phyloP scores from a whole-genome alignment of 345 rosid species.

The Sisymbrium irio region DNA sequence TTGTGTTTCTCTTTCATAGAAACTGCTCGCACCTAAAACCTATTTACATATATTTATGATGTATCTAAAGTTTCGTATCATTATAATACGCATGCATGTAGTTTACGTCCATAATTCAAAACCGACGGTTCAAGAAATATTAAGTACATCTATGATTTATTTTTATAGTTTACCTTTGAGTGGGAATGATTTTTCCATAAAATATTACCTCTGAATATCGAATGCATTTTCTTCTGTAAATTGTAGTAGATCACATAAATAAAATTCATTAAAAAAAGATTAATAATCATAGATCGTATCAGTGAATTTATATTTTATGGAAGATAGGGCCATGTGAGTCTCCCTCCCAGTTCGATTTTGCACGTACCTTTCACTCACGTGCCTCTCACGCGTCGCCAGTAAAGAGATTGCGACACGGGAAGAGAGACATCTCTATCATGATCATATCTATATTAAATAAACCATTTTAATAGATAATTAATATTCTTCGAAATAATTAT shows the following conservation, averaged over 20 bases:
- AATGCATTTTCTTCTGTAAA: background rate
- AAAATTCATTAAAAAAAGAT: background rate
- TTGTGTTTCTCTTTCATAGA: constrained; percentile 24
- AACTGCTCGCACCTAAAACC: constrained; percentile 23
- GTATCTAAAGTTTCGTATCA: background rate
- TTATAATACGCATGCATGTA: background rate
- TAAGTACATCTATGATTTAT: background rate
- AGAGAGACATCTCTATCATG: constrained; percentile 28
- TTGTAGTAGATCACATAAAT: constrained; percentile 11
- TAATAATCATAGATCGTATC: constrained; percentile 12
- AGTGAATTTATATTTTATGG: constrained; percentile 6
- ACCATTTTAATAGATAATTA: background rate
- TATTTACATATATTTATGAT: background rate
- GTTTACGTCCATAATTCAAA: background rate
- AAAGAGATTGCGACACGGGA: constrained; percentile 30
- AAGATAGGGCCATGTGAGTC: constrained; percentile 32
- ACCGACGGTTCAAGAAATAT: background rate
- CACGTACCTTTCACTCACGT: constrained; percentile 37
- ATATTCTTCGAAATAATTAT: constrained; percentile 21
- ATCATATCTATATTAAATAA: constrained; percentile 2
- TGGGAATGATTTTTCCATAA: background rate
- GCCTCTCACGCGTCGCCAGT: constrained; percentile 36
- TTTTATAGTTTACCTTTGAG: background rate
- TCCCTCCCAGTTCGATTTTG: constrained; percentile 5
- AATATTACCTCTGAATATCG: background rate